A percentile compares a stretch with the other conserved stretches of the same genome.
phyloP scores from a whole-genome alignment of 441 rosid genomes.

The Gossypium aridum region DNA sequence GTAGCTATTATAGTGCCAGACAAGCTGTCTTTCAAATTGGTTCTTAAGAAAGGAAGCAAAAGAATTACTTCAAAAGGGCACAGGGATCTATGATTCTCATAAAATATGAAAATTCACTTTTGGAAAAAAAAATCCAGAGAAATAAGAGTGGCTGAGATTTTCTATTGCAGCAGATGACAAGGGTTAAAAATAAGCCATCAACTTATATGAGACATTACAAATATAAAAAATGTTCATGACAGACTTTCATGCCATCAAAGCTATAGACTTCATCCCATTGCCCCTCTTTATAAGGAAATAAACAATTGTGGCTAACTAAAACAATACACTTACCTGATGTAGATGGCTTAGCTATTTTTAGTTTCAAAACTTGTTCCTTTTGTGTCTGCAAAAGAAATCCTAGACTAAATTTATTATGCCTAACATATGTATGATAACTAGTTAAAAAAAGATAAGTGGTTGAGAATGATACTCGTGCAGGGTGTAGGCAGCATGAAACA shows the following conservation, averaged over 20 bases:
- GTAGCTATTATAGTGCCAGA: neutral
- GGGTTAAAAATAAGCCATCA: neutral
- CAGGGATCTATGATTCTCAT: neutral
- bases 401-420: constrained; percentile 16
- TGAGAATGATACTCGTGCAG: constrained; percentile 49
- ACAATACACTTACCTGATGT: constrained; percentile 56
- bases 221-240: neutral
- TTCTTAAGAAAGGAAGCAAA: neutral
- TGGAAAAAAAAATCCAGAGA: neutral
- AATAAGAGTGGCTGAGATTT: neutral
- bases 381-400: constrained; percentile 41
- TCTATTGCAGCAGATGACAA: neutral
- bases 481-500: constrained; percentile 87
- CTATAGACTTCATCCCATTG: neutral
- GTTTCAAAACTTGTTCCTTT: constrained; percentile 45
- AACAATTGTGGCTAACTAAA: neutral
- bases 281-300: constrained; percentile 2
- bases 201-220: neutral
- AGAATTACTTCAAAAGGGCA: neutral
- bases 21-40: neutral
- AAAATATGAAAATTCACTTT: neutral
- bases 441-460: neutral
- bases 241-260: neutral
- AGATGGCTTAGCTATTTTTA: constrained; percentile 73
- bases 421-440: constrained; percentile 1